A percentile compares a stretch with the other conserved stretches of the same genome.
Evolutionary conservation across 768 basidiomycete species (phyloP).

Genomic region (Termitomyces sp.): DNA sequence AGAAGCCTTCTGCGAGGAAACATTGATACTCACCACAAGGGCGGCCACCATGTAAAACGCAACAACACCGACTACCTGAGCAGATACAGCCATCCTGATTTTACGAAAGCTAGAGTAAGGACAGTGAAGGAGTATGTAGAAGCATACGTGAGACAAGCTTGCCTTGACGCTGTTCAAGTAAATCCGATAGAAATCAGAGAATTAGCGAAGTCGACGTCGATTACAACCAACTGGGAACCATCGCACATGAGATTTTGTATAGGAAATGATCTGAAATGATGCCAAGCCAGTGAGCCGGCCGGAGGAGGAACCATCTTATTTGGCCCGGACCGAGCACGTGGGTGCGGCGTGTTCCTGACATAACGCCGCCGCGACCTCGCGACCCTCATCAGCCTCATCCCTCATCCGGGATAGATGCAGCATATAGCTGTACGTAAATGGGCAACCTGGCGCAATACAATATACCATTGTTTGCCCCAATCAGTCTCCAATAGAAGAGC

Average conservation of each 20-base stretch:
- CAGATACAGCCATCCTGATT: conserved; percentile 15
- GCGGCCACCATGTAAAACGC: conserved; percentile 68
- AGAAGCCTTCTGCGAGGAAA: neutral
- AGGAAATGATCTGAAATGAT: neutral
- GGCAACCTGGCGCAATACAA: neutral
- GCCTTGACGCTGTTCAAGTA: neutral
- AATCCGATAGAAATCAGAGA: neutral
- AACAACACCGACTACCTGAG: conserved; percentile 36
- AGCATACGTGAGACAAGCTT: neutral
- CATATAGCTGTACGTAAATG: neutral
- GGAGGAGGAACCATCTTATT: neutral
- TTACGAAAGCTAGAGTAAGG: neutral
- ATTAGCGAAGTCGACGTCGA: neutral
- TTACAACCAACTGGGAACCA: too few species aligned
- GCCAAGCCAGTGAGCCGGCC: neutral
- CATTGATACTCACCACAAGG: conserved; percentile 49
- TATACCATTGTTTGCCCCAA: too few species aligned
- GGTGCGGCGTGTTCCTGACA: neutral
- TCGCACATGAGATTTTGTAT: neutral
- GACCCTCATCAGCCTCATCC: too few species aligned
- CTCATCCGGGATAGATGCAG: too few species aligned
- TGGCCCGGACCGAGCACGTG: neutral
- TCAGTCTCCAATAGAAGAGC: neutral
- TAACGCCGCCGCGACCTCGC: too few species aligned
- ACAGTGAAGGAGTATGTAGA: neutral